Conservation (phyloP, 805 yeast species). For the Teunomyces pallodes region DNA sequence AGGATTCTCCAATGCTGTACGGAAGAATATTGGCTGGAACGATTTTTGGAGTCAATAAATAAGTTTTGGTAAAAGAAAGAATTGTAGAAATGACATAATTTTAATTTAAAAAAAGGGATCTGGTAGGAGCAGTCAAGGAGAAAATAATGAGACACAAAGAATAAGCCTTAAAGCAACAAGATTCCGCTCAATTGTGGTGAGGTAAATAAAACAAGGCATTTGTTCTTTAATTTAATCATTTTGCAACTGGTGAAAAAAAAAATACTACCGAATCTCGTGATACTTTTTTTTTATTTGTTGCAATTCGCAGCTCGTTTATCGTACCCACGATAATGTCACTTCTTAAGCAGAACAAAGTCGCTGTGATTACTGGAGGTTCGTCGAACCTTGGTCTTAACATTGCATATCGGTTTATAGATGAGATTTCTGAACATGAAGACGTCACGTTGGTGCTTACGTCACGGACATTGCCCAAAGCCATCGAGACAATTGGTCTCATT, state of each 20-base stretch:
- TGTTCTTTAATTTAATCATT: neutral
- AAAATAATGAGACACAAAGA: too few relatives aligned
- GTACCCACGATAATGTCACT: conserved; percentile 11
- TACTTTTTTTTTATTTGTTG: neutral
- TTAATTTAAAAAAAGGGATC: too few relatives aligned
- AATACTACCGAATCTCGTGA: neutral
- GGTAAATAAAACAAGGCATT: too few relatives aligned
- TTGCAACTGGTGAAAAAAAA: neutral
- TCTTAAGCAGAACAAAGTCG: conserved; percentile 27
- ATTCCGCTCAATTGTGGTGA: too few relatives aligned
- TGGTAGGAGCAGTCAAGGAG: too few relatives aligned
- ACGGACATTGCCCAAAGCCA: conserved; percentile 81
- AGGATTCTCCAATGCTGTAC: conserved; percentile 89
- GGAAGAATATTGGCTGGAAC: conserved; percentile 77
- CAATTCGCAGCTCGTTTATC: neutral
- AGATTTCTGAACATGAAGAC: conserved; percentile 49
- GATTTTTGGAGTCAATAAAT: conserved; percentile 48
- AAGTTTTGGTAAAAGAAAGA: too few relatives aligned
- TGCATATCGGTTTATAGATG: conserved; percentile 73
- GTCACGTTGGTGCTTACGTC: conserved; percentile 86
- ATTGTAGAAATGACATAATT: too few relatives aligned
- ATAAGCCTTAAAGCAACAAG: too few relatives aligned
- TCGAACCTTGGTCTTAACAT: conserved; percentile 81
- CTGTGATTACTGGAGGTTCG: conserved; percentile 42
- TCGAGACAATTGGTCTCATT: conserved; percentile 57